A percentile compares a stretch with the other conserved stretches of the same genome.
Conservation (phyloP, 345 rosid species). For the Melaleuca quinquenervia region DNA sequence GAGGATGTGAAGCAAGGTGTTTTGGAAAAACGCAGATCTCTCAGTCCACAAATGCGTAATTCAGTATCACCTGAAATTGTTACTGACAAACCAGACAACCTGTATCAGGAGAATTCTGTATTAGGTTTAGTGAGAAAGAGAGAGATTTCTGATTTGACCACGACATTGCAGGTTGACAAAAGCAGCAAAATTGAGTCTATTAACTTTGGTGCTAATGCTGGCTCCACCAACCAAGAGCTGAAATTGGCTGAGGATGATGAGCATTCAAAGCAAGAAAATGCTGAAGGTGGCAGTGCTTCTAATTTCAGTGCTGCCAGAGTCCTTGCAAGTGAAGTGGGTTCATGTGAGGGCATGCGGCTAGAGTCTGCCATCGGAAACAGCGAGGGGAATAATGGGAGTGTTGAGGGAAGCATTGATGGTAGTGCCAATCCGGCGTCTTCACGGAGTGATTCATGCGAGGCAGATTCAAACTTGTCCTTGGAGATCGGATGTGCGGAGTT, state of each 20-base stretch:
- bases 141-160: background rate
- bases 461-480: constrained; percentile 19
- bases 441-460: constrained; percentile 32
- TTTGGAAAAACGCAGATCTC: constrained; percentile 15
- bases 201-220: background rate
- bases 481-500: constrained; percentile 10
- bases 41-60: constrained; percentile 14
- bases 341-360: constrained; percentile 24
- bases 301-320: constrained; percentile 16
- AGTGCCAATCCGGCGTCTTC: constrained; percentile 20
- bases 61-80: constrained; percentile 21
- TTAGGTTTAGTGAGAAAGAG: background rate
- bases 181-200: background rate
- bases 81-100: constrained; percentile 1
- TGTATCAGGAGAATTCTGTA: background rate
- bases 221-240: background rate
- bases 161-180: background rate
- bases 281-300: constrained; percentile 6
- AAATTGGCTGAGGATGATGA: background rate
- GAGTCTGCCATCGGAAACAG: constrained; percentile 23
- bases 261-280: background rate
- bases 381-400: constrained; percentile 24
- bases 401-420: constrained; percentile 28
- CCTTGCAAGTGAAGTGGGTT: constrained; percentile 15
- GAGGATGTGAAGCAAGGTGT: constrained; percentile 6